phyloP scores from a whole-genome alignment of 1,139 yeast genomes.

The Suhomyces bolitotheri region DNA sequence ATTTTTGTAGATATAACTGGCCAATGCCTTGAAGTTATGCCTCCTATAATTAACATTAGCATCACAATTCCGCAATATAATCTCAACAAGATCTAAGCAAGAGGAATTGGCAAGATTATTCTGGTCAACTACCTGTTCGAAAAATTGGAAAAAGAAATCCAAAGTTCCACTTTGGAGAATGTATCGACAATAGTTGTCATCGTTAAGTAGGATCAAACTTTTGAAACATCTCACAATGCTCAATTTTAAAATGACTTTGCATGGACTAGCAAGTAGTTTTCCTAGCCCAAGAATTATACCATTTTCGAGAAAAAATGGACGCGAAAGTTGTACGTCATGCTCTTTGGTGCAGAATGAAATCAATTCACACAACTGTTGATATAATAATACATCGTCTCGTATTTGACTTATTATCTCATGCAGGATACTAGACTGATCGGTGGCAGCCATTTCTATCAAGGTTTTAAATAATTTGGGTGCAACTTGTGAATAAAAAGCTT shows the following conservation, averaged over 20 bases:
- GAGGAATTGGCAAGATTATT: constrained; percentile 76
- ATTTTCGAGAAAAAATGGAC: constrained; percentile 61
- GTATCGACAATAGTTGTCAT: constrained; percentile 56
- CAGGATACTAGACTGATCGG: constrained; percentile 9
- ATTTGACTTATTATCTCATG: constrained; percentile 12
- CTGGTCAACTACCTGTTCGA: constrained; percentile 49
- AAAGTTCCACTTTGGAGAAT: constrained; percentile 59
- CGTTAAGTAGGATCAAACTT: constrained; percentile 58
- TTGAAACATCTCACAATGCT: constrained; percentile 68
- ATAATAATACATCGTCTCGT: constrained; percentile 41
- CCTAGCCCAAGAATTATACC: constrained; percentile 56
- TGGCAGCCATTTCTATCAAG: constrained; percentile 35
- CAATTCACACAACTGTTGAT: constrained; percentile 69
- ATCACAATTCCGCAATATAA: constrained; percentile 41
- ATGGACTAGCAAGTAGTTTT: constrained; percentile 38
- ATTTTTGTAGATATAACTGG: constrained; percentile 49
- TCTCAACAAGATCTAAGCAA: constrained; percentile 68
- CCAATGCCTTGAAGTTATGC: constrained; percentile 47
- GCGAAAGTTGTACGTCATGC: constrained; percentile 56
- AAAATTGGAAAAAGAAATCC: constrained; percentile 49
- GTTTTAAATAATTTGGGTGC: constrained; percentile 61
- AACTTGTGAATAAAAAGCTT: constrained; percentile 59
- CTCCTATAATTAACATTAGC: constrained; percentile 24
- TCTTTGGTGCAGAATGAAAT: constrained; percentile 64
- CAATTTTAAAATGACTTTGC: constrained; percentile 55